phyloP scores from a whole-genome alignment of 306 rosid genomes.

The Dryas octopetala region DNA sequence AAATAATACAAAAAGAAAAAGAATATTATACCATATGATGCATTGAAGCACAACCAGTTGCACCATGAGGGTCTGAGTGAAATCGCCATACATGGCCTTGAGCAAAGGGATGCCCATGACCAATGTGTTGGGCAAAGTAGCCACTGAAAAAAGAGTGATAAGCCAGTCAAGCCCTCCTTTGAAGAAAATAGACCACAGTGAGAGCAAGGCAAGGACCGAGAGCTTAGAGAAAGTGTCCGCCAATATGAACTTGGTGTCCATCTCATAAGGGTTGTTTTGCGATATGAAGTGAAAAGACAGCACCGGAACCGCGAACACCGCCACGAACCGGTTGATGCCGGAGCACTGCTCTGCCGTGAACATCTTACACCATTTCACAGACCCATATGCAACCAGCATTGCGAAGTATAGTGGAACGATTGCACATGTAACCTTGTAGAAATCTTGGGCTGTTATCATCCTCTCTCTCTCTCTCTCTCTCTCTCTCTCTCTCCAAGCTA shows the following conservation, averaged over 20 bases:
- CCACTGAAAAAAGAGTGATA: constrained; percentile 41
- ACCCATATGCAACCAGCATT: constrained; percentile 43
- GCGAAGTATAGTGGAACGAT: constrained; percentile 50
- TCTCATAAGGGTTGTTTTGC: constrained; percentile 43
- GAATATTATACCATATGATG: constrained; percentile 36
- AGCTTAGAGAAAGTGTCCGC: constrained; percentile 45
- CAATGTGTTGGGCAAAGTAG: constrained; percentile 46
- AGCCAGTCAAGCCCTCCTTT: constrained; percentile 36
- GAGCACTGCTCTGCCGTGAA: constrained; percentile 45
- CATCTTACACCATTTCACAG: constrained; percentile 46
- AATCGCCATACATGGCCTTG: constrained; percentile 47
- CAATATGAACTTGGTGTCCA: constrained; percentile 43
- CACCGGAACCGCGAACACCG: constrained; percentile 46
- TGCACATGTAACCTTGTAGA: constrained; percentile 52
- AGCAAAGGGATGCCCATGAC: constrained; percentile 53
- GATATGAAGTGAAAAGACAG: constrained; percentile 48
- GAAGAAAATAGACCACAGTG: constrained; percentile 24
- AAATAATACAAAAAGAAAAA: background rate
- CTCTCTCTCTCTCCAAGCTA: background rate
- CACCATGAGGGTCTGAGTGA: constrained; percentile 46
- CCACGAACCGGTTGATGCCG: constrained; percentile 52
- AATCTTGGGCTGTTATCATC: constrained; percentile 37
- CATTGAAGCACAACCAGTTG: constrained; percentile 50
- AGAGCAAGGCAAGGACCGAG: constrained; percentile 32
- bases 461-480: background rate